Evolutionary conservation across 129 eudicot genomes (phyloP), one percentile per base, ranked within the genome.

Genomic region (Solidago caesia): DNA sequence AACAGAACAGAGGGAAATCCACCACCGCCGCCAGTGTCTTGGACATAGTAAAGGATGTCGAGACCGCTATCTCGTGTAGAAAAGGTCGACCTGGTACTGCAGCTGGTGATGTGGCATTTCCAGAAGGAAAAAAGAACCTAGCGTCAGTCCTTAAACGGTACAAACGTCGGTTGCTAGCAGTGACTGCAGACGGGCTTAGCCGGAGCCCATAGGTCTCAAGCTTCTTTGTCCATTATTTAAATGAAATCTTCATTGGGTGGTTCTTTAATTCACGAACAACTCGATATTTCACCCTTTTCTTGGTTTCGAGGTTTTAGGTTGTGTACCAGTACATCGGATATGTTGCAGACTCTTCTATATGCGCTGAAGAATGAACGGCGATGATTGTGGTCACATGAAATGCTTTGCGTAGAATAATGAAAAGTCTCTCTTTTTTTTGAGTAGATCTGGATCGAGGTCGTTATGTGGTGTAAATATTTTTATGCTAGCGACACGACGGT

Each of bases 21-120:
- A 94, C 97, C 21, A 91, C 86, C 8, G 87, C 91, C 7, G 75
- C 93, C 63, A 74, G 76, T 78, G 82, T 94, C 9, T 49, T 94
- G 65, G 99, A 91, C 42, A 83, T 87, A 2, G 87, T 88, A n/a
- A 94, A 94, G 71, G 91, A 94, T 58, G 94, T 94, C 4, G 99
- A 94, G 82, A 84, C 75, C 8, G 96, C 97, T 13, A 88, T 94
- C 16, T 87, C 96, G 15, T 80, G 90, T 74, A 78, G 93, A 12
- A 94, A 94, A 80, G 99, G 99, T 13, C 86, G 99, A 42, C 80
- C 93, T 0, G 98, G 98, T 16, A 94, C 98, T 15, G 98, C 99
- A 41, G 97, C 99, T 5, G 97, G 97, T 27, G 97, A 94, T 11
- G 94, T 94, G 56, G 97, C 94, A 7, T 94, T 94, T 60, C 99